Evolutionary conservation across 73 alveolate species (phyloP), one percentile per base, ranked within the genome.

Genomic region (Paramecium primaurelia): DNA sequence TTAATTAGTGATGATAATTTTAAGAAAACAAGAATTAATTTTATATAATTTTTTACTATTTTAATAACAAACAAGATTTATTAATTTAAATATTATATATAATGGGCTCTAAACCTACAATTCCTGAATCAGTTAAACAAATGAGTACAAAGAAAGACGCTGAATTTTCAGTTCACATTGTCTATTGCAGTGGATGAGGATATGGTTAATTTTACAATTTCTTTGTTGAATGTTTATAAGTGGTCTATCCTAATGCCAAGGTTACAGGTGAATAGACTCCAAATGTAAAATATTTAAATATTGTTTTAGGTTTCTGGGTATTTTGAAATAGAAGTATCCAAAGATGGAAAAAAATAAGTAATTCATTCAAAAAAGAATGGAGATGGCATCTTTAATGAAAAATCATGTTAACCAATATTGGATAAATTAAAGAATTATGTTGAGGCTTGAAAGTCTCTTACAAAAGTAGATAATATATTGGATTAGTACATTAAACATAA

Each of bases 141-240:
- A 64, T 64, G 84, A 64, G 84, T 28, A 64, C 84, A 64, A 64
- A 64, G 47, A 64, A 64, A 64, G 84, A 64, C 10, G 26, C 30
- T 12, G 51, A 64, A 18, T 64, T 64, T 34, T 32, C 42, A 11
- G 49, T 64, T 34, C 42, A 64, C 11, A 34, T 64, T 6, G 84
- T 64, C 45, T 64, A 64, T 34, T 64, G 84, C 84, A 64, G 84
- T 64, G 84, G 84, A 64, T 64, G 84, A 64, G 84, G 84, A 64
- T 64, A 64, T 64, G 84, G 84, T 4, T 64, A 64, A 32, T 64
- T 28, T 32, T 64, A 64, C 28, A 28, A 34, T 34, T 64, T 64
- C 47, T 64, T 64, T 64, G 26, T 32, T 12, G 84, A 64, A 64
- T 64, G 84, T n/a, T 34, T 64, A 34, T 34, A 8, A 64, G 25